A percentile compares a stretch with the other conserved stretches of the same genome.
phyloP scores from a whole-genome alignment of 352 stramenopile genomes.

The Phytophthora nicotianae region DNA sequence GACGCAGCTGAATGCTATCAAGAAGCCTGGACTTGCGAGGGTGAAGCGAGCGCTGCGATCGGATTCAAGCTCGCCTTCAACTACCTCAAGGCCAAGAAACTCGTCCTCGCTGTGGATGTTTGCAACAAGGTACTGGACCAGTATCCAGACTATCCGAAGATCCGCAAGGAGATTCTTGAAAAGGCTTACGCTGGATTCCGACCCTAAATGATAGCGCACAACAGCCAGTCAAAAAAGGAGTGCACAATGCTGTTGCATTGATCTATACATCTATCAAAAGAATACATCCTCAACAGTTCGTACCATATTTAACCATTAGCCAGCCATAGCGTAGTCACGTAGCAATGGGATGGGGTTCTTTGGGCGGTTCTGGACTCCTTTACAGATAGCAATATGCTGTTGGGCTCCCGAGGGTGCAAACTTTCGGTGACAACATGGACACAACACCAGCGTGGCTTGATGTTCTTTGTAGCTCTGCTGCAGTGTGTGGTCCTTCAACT shows the following conservation, averaged over 20 bases:
- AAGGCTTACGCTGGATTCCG: conserved; percentile 91
- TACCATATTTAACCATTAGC: conserved; percentile 30
- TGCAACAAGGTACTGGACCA: conserved; percentile 93
- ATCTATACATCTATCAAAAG: conserved; percentile 27
- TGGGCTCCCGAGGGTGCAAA: conserved; percentile 84
- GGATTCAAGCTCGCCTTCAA: conserved; percentile 97
- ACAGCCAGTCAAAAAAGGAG: conserved; percentile 12
- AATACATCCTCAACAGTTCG: conserved; percentile 19
- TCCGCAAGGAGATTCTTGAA: conserved; percentile 93
- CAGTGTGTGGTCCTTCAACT: conserved; percentile 64
- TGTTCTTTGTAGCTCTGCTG: conserved; percentile 78
- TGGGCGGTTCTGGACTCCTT: conserved; percentile 78
- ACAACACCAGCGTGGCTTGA: conserved; percentile 80
- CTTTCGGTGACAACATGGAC: conserved; percentile 77
- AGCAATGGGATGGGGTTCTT: conserved; percentile 75
- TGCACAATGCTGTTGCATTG: conserved; percentile 23
- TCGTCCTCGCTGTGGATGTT: conserved; percentile 91
- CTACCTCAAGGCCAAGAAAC: conserved; percentile 94
- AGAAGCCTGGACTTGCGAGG: conserved; percentile 84
- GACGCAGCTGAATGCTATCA: conserved; percentile 94
- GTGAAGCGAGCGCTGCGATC: conserved; percentile 86
- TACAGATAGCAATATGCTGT: conserved; percentile 88
- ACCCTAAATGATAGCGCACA: conserved; percentile 59
- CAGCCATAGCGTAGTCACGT: conserved; percentile 69
- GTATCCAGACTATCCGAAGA: conserved; percentile 96